phyloP scores from a whole-genome alignment of 192 early-diverging fungal species.

The Entomortierella beljakovae region DNA sequence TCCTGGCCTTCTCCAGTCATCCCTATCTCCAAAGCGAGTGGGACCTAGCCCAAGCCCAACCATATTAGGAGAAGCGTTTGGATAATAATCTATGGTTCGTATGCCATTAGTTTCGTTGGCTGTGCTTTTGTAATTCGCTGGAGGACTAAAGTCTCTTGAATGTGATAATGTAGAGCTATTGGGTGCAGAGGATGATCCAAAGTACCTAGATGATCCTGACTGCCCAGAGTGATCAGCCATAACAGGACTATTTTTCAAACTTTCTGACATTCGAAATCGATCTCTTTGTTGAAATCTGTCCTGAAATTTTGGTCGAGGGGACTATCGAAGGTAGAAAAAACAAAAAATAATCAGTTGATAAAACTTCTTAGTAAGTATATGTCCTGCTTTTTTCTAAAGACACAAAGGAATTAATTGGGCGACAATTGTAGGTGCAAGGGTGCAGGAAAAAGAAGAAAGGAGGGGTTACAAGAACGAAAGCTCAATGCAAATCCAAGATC shows the following conservation, averaged over 20 bases:
- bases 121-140: constrained; percentile 16
- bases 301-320: constrained; percentile 32
- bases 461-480: too few species aligned
- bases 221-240: constrained; percentile 23
- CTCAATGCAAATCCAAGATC: background rate
- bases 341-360: background rate
- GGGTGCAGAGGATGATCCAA: constrained; percentile 29
- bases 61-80: constrained; percentile 9
- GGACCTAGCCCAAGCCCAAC: constrained; percentile 40
- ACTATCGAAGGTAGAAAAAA: constrained; percentile 2
- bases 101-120: constrained; percentile 15
- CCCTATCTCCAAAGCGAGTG: constrained; percentile 35
- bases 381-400: constrained; percentile 5
- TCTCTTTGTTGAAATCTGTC: constrained; percentile 36
- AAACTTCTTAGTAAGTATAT: too few species aligned
- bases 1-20: constrained; percentile 33
- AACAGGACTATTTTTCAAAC: constrained; percentile 12
- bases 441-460: background rate
- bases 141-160: constrained; percentile 36
- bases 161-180: constrained; percentile 28
- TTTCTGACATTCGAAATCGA: constrained; percentile 40
- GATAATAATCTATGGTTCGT: constrained; percentile 38
- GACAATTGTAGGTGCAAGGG: background rate
- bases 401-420: background rate
- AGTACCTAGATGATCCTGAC: constrained; percentile 25